A percentile compares a stretch with the other conserved stretches of the same genome.
These are phyloP conservation scores for Globisporangium parvum DNA, from an alignment of 352 stramenopile species.

Conservation along the genomic window DNA sequence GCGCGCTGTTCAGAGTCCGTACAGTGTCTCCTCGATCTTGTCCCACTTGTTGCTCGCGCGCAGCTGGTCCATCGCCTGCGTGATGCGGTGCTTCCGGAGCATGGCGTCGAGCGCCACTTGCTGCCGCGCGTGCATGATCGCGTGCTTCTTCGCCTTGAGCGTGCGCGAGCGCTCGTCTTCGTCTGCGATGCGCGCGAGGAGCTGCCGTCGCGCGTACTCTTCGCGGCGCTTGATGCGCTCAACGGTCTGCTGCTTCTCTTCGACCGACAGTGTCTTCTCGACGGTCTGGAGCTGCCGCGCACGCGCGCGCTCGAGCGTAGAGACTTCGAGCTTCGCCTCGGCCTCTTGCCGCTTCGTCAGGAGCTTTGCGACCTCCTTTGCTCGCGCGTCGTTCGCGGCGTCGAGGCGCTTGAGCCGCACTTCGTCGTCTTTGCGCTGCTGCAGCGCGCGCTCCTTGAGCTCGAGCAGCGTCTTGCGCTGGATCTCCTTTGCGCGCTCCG, in stretches of 20 bases:
- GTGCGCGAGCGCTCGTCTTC: constrained; percentile 49
- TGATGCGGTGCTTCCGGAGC: constrained; percentile 61
- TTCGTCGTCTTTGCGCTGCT: constrained; percentile 61
- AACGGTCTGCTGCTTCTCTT: constrained; percentile 67
- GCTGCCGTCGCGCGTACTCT: constrained; percentile 54
- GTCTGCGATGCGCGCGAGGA: constrained; percentile 45
- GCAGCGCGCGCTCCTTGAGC: constrained; percentile 47
- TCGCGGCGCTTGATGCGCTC: constrained; percentile 70
- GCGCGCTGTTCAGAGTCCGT: constrained; percentile 31
- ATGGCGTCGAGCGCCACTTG: constrained; percentile 59
- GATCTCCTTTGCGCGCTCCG: constrained; percentile 48
- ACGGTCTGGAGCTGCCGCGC: constrained; percentile 42
- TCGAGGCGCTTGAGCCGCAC: constrained; percentile 61
- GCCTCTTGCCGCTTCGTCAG: constrained; percentile 35
- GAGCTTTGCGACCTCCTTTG: constrained; percentile 32
- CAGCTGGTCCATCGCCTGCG: constrained; percentile 60
- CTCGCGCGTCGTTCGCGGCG: constrained; percentile 31
- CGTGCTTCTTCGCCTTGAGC: constrained; percentile 62
- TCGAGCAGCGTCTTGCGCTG: constrained; percentile 50
- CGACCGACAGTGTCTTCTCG: constrained; percentile 39
- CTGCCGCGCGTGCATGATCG: constrained; percentile 47
- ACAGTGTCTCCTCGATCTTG: constrained; percentile 73
- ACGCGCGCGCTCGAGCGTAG: constrained; percentile 37
- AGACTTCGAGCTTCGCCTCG: constrained; percentile 35
- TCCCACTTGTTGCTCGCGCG: constrained; percentile 66